Base-by-base conservation (phyloP, 179 eudicot genomes). In the Nepenthes alata region DNA sequence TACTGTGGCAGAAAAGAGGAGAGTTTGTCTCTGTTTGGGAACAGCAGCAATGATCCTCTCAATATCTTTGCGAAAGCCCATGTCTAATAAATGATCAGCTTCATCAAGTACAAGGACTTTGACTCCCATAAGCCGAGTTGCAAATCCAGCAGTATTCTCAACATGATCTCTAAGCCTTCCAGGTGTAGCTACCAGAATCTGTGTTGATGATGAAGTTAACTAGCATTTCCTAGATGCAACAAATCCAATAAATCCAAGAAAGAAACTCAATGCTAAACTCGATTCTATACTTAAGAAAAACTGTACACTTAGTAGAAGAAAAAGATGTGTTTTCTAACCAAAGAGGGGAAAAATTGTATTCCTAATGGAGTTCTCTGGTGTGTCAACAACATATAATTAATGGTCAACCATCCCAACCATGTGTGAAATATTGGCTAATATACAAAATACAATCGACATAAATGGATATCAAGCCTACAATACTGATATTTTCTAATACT, bases 101-200 rank as follows among this genome's bases (percentile, higher is more conserved):
- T 91, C 98, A 76, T 91, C 98, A 48, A 91, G 89, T 64, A 91
- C 93, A 67, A 91, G 90, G 37, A 89, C 84, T 83, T 91, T 91
- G 58, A 91, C 86, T 49, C 96, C 98, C 93, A 75, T 84, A 53
- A 91, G 78, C 62, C 88, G 86, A 65, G 87, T 91, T 15, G 93
- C 89, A 67, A 91, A 91, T 67, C 98, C 98, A 59, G 96, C 57
- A 52, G 98, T 91, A 67, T 91, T 91, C 78, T 89, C 91, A 58
- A 83, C 66, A 74, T 91, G 98, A 77, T 91, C 98, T 73, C 64
- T 80, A 11, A 91, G 86, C 75, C 98, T 81, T 74, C 98, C 98
- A 68, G 96, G 98, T 71, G 98, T 91, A 41, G 98, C 98, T 35
- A 91, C 93, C 63, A 91, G 91, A 74, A 91, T 86, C 98, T 91